A percentile compares a stretch with the other conserved stretches of the same genome.
These are phyloP conservation scores for Globisporangium barbulae DNA, from an alignment of 352 stramenopile species.

Conservation along the genomic window DNA sequence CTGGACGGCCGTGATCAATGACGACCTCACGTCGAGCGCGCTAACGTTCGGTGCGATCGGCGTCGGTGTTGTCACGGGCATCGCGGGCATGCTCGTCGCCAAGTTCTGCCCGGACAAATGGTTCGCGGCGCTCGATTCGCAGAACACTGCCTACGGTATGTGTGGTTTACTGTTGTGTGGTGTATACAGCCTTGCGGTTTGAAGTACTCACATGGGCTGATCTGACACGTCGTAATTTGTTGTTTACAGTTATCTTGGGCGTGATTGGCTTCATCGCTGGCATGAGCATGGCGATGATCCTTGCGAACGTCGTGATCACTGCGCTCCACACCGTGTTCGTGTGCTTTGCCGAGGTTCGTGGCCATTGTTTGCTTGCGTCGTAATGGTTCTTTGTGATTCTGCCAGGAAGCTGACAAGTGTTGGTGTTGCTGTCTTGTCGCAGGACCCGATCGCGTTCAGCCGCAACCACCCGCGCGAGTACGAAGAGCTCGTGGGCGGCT, in stretches of 20 bases:
- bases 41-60: conserved; percentile 81
- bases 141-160: conserved; percentile 41
- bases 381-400: neutral
- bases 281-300: conserved; percentile 78
- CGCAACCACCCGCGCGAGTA: conserved; percentile 83
- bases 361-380: neutral
- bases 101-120: conserved; percentile 59
- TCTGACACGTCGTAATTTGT: neutral
- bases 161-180: neutral
- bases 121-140: conserved; percentile 52
- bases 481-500: conserved; percentile 67
- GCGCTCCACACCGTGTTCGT: conserved; percentile 86
- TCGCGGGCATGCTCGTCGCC: conserved; percentile 62
- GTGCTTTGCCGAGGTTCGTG: conserved; percentile 78
- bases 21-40: conserved; percentile 81
- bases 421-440: neutral
- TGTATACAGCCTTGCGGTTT: neutral
- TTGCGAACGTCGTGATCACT: conserved; percentile 80
- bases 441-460: conserved; percentile 79
- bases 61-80: conserved; percentile 67
- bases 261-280: conserved; percentile 77
- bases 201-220: neutral
- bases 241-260: conserved; percentile 35
- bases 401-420: conserved; percentile 14
- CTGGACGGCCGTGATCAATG: conserved; percentile 89